phyloP scores from a whole-genome alignment of 306 rosid genomes.

The Quercus alba region DNA sequence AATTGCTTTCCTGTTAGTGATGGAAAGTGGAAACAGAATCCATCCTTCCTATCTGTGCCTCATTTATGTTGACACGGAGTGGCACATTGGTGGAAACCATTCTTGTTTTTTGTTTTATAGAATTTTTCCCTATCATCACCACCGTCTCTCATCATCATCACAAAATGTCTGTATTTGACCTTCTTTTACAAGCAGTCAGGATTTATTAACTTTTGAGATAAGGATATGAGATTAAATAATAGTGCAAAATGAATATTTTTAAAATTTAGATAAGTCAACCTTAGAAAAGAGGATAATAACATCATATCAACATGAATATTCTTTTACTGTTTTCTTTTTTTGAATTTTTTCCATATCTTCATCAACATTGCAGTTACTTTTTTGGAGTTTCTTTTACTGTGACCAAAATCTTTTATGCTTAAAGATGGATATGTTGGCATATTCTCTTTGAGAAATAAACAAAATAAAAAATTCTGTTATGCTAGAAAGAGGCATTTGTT shows the following conservation, averaged over 20 bases:
- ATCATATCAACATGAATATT: background rate
- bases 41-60: background rate
- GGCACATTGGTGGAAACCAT: background rate
- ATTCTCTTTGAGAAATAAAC: background rate
- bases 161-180: background rate
- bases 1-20: background rate
- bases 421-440: background rate
- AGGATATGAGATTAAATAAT: background rate
- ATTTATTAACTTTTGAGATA: background rate
- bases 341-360: background rate
- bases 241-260: background rate
- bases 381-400: background rate
- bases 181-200: background rate
- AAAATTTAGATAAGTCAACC: background rate
- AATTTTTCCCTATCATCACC: background rate
- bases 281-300: background rate
- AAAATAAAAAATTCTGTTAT: background rate
- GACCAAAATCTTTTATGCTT: background rate
- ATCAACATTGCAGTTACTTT: background rate
- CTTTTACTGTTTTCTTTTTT: background rate
- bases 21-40: background rate
- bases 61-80: background rate
- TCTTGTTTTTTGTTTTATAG: background rate
- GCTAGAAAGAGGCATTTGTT: background rate
- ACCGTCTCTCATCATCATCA: background rate